A percentile compares a stretch with the other conserved stretches of the same genome.
Evolutionary conservation across 495 filamentous ascomycete species (phyloP).

Genomic region (Thozetella sp.): DNA sequence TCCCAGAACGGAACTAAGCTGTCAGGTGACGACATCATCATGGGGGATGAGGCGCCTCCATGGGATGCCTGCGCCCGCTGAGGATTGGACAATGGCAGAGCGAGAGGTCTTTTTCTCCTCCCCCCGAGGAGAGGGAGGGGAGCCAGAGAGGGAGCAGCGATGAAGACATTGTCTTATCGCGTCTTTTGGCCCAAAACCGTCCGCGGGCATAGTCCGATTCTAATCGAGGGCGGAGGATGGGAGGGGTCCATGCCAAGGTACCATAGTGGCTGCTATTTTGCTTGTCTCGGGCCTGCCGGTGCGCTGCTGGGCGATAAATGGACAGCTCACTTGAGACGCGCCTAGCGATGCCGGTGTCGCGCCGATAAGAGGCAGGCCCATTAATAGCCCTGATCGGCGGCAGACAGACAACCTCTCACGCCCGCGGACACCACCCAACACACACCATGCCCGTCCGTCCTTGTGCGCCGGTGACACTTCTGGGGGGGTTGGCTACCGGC

Average conservation of each 20-base stretch:
- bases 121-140: background rate
- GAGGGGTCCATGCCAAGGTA: no score
- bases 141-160: no score
- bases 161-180: no score
- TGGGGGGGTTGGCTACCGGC: background rate
- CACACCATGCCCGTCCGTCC: background rate
- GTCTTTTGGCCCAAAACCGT: no score
- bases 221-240: no score
- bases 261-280: no score
- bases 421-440: background rate
- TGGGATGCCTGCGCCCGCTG: background rate
- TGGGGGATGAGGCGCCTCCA: background rate
- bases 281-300: no score
- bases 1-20: background rate
- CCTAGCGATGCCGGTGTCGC: background rate
- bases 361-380: background rate
- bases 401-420: background rate
- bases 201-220: no score
- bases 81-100: background rate
- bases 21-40: constrained; percentile 3
- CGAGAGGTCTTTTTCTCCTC: no score
- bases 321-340: constrained; percentile 1
- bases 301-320: no score
- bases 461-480: background rate
- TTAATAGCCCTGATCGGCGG: background rate